Evolutionary conservation across 1,139 yeast species (phyloP).

Genomic region (Trichomonascaceae sp.): DNA sequence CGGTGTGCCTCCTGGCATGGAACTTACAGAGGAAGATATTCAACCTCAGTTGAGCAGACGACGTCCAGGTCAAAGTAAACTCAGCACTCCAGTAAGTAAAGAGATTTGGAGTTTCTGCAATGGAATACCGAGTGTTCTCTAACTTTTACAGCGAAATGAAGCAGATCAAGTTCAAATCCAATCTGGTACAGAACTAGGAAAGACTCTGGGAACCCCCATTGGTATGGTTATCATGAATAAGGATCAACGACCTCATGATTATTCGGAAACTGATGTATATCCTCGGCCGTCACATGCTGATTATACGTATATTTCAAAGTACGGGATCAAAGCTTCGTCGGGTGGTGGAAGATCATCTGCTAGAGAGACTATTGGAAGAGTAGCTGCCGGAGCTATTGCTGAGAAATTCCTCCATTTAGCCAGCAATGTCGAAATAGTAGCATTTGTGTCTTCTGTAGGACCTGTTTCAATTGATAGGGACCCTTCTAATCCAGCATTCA

Average conservation of each 20-base stretch:
- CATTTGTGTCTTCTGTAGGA: conserved; percentile 92
- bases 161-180: conserved; percentile 89
- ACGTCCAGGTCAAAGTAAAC: conserved; percentile 93
- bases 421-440: conserved; percentile 87
- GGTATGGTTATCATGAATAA: conserved; percentile 89
- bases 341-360: conserved; percentile 99
- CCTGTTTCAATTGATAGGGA: conserved; percentile 67
- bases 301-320: conserved; percentile 83
- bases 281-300: conserved; percentile 99
- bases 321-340: conserved; percentile 86
- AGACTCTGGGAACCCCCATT: conserved; percentile 90
- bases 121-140: not conserved
- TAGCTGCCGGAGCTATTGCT: conserved; percentile 98
- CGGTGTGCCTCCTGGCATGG: conserved; percentile 95
- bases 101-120: not conserved
- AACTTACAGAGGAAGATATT: conserved; percentile 74
- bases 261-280: conserved; percentile 86
- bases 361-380: conserved; percentile 96
- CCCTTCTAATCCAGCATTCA: conserved; percentile 58
- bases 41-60: conserved; percentile 95
- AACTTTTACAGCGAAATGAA: conserved; percentile 53
- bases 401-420: conserved; percentile 77
- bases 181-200: conserved; percentile 88
- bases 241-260: conserved; percentile 96
- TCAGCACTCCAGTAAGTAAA: conserved; percentile 64